These are phyloP conservation scores for Phylloporus sp. DNA, from an alignment of 768 basidiomycete species.

Conservation along the genomic window DNA sequence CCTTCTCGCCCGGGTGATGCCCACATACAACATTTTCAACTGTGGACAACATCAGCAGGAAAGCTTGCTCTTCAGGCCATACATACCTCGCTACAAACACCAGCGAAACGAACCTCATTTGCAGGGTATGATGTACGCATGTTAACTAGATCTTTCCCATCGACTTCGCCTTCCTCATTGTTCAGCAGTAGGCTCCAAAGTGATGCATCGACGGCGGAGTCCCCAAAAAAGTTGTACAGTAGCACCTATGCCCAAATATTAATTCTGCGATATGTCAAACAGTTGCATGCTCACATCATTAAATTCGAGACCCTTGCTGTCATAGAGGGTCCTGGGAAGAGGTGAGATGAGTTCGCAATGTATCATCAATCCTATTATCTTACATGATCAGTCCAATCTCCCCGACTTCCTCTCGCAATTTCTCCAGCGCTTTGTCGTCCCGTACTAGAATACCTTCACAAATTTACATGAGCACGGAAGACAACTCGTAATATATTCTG, in stretches of 20 bases:
- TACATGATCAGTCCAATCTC: constrained; percentile 59
- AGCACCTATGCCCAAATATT: constrained; percentile 46
- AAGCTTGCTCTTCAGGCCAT: background rate
- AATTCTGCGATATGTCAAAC: background rate
- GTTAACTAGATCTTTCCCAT: constrained; percentile 8
- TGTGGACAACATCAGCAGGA: constrained; percentile 20
- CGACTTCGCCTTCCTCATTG: constrained; percentile 26
- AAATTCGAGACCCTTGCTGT: constrained; percentile 31
- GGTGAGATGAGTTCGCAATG: background rate
- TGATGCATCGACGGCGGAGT: constrained; percentile 46
- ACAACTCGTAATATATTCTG: background rate
- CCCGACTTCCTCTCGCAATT: constrained; percentile 49
- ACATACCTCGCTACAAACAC: constrained; percentile 56
- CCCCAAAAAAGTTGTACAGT: constrained; percentile 71
- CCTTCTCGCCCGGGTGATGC: constrained; percentile 64
- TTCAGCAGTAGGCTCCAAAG: constrained; percentile 63
- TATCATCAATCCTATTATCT: constrained; percentile 5
- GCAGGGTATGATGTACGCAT: constrained; percentile 43
- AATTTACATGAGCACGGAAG: background rate
- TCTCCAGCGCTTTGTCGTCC: constrained; percentile 47
- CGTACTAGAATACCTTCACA: constrained; percentile 65
- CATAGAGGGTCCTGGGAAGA: constrained; percentile 27
- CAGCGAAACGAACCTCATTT: constrained; percentile 45
- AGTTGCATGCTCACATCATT: constrained; percentile 11
- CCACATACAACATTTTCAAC: constrained; percentile 70